phyloP scores from a whole-genome alignment of 2,329 filamentous ascomycete genomes.

The Pyricularia grisea region DNA sequence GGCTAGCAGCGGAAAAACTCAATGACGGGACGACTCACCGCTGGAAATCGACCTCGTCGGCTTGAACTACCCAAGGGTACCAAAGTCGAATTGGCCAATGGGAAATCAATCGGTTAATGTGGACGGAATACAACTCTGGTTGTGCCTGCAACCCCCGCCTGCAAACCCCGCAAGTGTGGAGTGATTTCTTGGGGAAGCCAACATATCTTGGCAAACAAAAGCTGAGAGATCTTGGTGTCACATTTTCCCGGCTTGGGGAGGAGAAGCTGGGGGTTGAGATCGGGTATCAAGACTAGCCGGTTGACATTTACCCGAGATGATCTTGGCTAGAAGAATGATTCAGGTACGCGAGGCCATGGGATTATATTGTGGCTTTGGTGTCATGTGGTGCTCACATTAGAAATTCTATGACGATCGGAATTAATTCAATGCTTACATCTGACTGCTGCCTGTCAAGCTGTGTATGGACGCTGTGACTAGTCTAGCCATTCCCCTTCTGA shows the following conservation, averaged over 20 bases:
- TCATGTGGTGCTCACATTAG: no score
- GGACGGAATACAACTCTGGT: neutral
- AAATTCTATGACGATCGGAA: no score
- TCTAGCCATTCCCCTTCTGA: no score
- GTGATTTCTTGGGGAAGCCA: neutral
- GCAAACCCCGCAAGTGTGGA: neutral
- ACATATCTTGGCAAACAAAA: neutral
- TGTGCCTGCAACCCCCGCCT: neutral
- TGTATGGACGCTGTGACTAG: no score
- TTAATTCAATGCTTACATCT: no score
- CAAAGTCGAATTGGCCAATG: neutral
- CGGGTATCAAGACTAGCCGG: neutral
- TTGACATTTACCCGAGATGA: neutral
- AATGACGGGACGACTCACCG: constrained; percentile 1
- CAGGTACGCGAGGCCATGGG: neutral
- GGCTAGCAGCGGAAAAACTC: neutral
- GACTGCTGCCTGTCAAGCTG: no score
- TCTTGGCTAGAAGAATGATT: neutral
- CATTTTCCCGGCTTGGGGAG: neutral
- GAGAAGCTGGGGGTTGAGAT: neutral
- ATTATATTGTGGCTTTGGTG: no score
- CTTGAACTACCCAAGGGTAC: no score
- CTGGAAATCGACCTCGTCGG: neutral
- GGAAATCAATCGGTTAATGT: neutral
- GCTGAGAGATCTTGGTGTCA: neutral